These are phyloP conservation scores for Claviceps sp. DNA, from an alignment of 2,329 filamentous ascomycete genomes.

Conservation along the genomic window DNA sequence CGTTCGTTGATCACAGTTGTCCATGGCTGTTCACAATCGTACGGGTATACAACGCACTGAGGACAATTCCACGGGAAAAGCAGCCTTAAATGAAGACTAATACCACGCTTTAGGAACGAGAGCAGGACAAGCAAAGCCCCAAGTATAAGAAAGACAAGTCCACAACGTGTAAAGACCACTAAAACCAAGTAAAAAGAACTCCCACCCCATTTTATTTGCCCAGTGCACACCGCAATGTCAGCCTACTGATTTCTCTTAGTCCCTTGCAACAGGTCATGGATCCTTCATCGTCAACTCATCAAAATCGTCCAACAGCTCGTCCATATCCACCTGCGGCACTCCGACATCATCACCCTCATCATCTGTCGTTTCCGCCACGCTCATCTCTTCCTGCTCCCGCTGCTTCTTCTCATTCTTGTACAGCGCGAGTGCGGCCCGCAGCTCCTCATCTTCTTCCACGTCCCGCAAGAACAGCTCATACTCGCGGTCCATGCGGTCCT, in stretches of 20 bases:
- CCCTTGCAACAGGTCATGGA: conserved; percentile 2
- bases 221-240: not conserved
- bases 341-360: conserved; percentile 49
- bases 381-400: conserved; percentile 49
- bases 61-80: too few relatives aligned
- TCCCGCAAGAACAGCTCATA: conserved; percentile 96
- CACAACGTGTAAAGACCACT: not conserved
- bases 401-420: conserved; percentile 57
- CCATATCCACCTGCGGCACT: conserved; percentile 58
- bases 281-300: conserved; percentile 55
- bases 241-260: not conserved
- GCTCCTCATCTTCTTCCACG: conserved; percentile 87
- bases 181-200: not conserved
- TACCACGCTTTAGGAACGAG: too few relatives aligned
- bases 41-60: too few relatives aligned
- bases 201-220: not conserved
- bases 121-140: too few relatives aligned
- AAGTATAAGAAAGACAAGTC: not conserved
- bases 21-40: too few relatives aligned
- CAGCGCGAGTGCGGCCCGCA: conserved; percentile 69
- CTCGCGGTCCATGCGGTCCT: conserved; percentile 78
- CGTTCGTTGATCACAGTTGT: too few relatives aligned
- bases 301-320: conserved; percentile 82
- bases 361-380: conserved; percentile 48
- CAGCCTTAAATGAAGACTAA: too few relatives aligned